Percentiles rank a stretch among this genome's conserved stretches.
Evolutionary conservation across 768 basidiomycete species (phyloP).

Genomic region (Tricholoma sp.): DNA sequence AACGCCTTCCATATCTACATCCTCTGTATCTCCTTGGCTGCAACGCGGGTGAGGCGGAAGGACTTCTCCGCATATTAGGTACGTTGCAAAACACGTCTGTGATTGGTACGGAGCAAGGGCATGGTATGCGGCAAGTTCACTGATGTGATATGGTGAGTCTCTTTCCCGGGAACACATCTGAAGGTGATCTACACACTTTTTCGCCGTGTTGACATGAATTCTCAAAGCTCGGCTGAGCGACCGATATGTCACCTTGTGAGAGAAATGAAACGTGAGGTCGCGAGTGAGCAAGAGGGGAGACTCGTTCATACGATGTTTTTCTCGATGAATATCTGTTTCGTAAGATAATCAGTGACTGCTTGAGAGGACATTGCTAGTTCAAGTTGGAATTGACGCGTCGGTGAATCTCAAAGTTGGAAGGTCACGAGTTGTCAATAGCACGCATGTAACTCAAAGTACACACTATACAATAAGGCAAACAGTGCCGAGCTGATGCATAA

Average conservation of each 20-base stretch:
- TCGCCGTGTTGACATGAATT: slow-evolving; percentile 74
- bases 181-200: slow-evolving; percentile 48
- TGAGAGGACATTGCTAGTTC: slow-evolving; percentile 34
- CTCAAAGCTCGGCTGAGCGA: slow-evolving; percentile 66
- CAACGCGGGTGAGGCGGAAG: slow-evolving; percentile 10
- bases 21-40: slow-evolving; percentile 34
- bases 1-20: slow-evolving; percentile 28
- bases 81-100: slow-evolving; percentile 57
- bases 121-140: slow-evolving; percentile 61
- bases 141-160: slow-evolving; percentile 20
- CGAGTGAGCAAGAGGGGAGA: background rate
- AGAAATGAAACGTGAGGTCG: background rate
- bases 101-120: slow-evolving; percentile 36
- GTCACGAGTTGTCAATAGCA: too few relatives aligned
- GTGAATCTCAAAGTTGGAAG: too few relatives aligned
- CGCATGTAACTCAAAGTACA: too few relatives aligned
- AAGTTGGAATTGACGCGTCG: background rate
- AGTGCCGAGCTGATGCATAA: background rate
- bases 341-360: slow-evolving; percentile 40
- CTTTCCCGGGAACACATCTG: background rate
- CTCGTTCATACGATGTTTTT: slow-evolving; percentile 38
- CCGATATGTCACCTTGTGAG: slow-evolving; percentile 70
- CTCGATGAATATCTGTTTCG: slow-evolving; percentile 47
- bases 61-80: slow-evolving; percentile 59
- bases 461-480: too few relatives aligned